A percentile compares a stretch with the other conserved stretches of the same genome.
phyloP scores from a whole-genome alignment of 495 filamentous ascomycete genomes.

The Bombardia bombarda region DNA sequence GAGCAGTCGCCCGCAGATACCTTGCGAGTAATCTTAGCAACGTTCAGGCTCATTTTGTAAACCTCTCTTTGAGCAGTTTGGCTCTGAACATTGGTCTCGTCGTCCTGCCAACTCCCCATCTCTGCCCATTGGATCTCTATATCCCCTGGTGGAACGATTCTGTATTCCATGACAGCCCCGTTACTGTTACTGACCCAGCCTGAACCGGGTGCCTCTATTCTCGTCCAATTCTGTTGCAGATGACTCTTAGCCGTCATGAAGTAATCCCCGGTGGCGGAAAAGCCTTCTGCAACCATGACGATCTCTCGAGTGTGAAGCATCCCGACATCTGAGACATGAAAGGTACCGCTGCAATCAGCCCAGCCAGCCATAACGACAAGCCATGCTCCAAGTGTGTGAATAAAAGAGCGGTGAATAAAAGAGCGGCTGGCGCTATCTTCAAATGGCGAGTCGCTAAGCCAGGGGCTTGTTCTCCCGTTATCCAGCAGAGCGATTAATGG shows the following conservation, averaged over 20 bases:
- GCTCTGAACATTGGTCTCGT: no score
- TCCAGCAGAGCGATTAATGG: neutral
- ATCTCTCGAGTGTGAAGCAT: neutral
- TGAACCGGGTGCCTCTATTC: neutral
- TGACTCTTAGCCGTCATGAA: neutral
- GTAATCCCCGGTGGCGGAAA: neutral
- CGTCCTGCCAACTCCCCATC: neutral
- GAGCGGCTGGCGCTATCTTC: neutral
- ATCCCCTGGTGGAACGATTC: neutral
- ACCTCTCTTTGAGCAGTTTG: neutral
- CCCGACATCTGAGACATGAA: neutral
- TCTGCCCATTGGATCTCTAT: constrained; percentile 1
- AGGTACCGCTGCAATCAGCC: neutral
- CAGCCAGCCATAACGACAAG: neutral
- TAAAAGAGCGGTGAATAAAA: no score
- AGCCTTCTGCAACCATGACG: neutral
- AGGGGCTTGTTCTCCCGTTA: constrained; percentile 2
- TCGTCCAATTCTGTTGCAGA: neutral
- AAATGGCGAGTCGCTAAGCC: constrained; percentile 1
- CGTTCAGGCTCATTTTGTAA: neutral
- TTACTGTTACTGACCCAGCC: neutral
- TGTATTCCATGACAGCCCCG: neutral
- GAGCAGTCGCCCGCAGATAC: constrained; percentile 1
- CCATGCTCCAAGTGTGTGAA: no score
- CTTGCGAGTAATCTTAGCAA: neutral